phyloP scores from a whole-genome alignment of 768 basidiomycete genomes.

The Leccinellum luteum region DNA sequence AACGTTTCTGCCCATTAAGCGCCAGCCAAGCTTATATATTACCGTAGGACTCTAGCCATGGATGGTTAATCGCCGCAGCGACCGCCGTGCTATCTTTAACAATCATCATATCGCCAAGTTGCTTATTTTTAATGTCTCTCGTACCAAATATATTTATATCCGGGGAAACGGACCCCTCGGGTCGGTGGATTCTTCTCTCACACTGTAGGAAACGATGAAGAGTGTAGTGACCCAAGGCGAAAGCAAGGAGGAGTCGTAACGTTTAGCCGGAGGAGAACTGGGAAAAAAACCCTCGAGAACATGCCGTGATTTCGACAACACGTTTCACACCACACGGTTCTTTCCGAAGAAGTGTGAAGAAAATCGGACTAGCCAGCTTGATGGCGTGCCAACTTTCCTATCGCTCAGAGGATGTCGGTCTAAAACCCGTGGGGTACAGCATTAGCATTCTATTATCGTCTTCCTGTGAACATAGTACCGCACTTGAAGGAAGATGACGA shows the following conservation, averaged over 20 bases:
- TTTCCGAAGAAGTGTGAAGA: neutral
- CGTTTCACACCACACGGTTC: neutral
- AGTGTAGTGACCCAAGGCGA: neutral
- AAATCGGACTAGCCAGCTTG: neutral
- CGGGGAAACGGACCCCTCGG: neutral
- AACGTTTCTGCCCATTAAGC: neutral
- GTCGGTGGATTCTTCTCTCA: neutral
- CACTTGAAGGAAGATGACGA: neutral
- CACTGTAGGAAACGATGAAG: neutral
- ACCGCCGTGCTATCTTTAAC: neutral
- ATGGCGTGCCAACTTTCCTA: neutral
- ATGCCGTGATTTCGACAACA: neutral
- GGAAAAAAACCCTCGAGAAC: neutral
- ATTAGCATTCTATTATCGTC: neutral
- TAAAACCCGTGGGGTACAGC: neutral
- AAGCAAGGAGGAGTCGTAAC: neutral
- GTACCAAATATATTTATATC: neutral
- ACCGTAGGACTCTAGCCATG: neutral
- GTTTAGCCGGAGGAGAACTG: neutral
- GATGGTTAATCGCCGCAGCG: neutral
- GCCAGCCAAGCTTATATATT: neutral
- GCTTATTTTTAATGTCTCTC: neutral
- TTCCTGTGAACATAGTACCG: neutral
- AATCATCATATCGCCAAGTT: neutral
- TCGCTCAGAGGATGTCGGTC: neutral